Conservation (phyloP, 495 filamentous ascomycete genomes). For the Stereocaulon alpinum region DNA sequence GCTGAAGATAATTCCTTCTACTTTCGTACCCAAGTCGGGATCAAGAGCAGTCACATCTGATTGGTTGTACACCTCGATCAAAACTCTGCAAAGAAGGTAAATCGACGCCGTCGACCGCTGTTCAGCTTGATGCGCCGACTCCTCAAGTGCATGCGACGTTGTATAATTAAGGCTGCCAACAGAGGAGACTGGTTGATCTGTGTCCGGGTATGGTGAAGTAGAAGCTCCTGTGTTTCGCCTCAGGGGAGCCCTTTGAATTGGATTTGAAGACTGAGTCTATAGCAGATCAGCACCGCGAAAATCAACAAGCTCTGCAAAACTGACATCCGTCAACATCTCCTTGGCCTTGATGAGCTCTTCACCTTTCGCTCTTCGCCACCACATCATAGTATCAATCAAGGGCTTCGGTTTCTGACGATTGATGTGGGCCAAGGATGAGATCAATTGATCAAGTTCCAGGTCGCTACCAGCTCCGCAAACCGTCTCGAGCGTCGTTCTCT, state of each 20-base stretch:
- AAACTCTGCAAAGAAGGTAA: conserved; percentile 84
- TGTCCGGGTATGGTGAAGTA: conserved; percentile 28
- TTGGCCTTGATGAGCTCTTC: conserved; percentile 62
- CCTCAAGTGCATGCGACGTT: conserved; percentile 40
- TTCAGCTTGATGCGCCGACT: conserved; percentile 64
- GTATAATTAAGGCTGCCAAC: not conserved
- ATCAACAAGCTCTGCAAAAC: conserved; percentile 11
- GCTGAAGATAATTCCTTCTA: conserved; percentile 90
- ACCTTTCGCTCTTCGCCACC: conserved; percentile 90
- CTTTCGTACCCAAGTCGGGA: conserved; percentile 74
- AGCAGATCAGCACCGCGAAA: not conserved
- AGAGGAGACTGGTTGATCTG: conserved; percentile 15
- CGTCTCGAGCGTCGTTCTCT: conserved; percentile 70
- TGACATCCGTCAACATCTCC: conserved; percentile 53
- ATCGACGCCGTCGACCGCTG: conserved; percentile 84
- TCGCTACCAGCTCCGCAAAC: conserved; percentile 87
- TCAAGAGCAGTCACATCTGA: conserved; percentile 74
- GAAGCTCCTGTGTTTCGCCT: conserved; percentile 48
- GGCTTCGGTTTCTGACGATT: conserved; percentile 87
- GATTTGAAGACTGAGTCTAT: conserved; percentile 14
- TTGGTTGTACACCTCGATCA: conserved; percentile 89
- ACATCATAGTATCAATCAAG: conserved; percentile 94
- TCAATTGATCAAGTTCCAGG: conserved; percentile 86
- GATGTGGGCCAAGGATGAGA: conserved; percentile 86
- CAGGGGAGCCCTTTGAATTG: conserved; percentile 18